Base-by-base conservation (phyloP, 192 early-diverging fungal species). In the Gigaspora rosea region DNA sequence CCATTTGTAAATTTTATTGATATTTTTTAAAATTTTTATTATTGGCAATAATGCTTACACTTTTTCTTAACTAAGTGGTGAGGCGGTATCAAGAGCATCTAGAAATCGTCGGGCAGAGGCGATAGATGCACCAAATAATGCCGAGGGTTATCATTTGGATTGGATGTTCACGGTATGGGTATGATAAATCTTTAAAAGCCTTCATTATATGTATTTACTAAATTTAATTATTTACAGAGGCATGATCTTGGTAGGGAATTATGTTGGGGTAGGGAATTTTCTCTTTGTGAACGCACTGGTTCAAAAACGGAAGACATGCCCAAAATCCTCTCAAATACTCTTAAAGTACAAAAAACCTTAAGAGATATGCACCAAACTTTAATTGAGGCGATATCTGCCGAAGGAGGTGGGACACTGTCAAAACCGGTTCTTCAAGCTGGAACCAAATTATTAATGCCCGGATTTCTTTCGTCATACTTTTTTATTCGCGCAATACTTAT, bases 81-180 rank as follows among this genome's bases (percentile, higher is more conserved):
- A 78, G 52, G 48, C 61, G 52, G 64, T 77, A 67, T 77, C 64
- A 1, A 13, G 63, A 18, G 35, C 63, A 36, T 78, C 77, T 4
- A 11, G 67, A n/a, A 49, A 62, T 69, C 27, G 77, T 18, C 47
- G 47, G 46, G 69, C 48, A 64, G 67, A 48, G 8, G 52, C n/a
- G 9, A 51, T 71, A 7, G 33, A 78, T 71, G 32, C 67, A 69
- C 54, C 77, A 57, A 49, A 0, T 58, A 48, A 63, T 50, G 36
- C 63, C 1, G 75, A 66, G 16, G 75, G 75, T 33, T 78, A 57
- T 46, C 67, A 78, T 46, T 15, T 78, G 32, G 67, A 78, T 13
- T 70, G 67, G 66, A 59, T 78, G 56, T 78, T 71, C 52, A 78
- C 54, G 52, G 54, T 78, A 78, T 78, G 66, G n/a, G 67, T 78